Conservation (phyloP, 176 grass and related monocot genomes). For the Aegilops sharonensis region DNA sequence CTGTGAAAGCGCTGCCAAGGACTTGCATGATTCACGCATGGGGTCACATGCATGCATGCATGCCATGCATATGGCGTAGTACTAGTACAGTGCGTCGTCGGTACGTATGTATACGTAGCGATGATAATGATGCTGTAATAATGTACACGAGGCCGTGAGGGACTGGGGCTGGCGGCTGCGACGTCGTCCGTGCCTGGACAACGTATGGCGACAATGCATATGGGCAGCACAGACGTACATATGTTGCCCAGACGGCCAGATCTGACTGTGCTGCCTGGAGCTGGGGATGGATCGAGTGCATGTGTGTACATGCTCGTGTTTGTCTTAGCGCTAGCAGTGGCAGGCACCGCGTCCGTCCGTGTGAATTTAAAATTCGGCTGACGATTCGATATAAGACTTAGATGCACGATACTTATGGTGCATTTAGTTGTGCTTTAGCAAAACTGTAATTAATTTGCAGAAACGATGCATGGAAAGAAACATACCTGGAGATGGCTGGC, state of each 20-base stretch:
- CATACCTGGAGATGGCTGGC: conserved; percentile 91
- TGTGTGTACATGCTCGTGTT: background rate
- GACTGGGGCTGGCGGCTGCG: background rate
- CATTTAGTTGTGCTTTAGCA: no score
- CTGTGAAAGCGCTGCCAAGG: background rate
- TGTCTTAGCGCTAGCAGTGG: background rate
- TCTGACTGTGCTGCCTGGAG: background rate
- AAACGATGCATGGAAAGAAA: background rate
- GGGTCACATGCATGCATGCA: background rate
- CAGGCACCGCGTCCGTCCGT: background rate
- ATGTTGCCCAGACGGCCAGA: background rate
- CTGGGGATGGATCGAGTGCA: background rate
- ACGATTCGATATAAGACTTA: no score
- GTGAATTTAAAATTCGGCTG: background rate
- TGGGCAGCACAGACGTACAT: background rate
- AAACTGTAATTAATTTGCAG: no score
- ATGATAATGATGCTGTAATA: background rate
- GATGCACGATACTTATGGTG: no score
- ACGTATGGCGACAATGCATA: background rate
- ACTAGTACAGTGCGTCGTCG: background rate
- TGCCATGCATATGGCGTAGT: background rate
- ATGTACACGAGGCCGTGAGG: background rate
- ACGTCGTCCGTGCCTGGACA: conserved; percentile 8
- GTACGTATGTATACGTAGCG: background rate
- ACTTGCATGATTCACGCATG: background rate